A percentile compares a stretch with the other conserved stretches of the same genome.
phyloP scores from a whole-genome alignment of 257 asterid species.

The Nicotiana tomentosiformis region DNA sequence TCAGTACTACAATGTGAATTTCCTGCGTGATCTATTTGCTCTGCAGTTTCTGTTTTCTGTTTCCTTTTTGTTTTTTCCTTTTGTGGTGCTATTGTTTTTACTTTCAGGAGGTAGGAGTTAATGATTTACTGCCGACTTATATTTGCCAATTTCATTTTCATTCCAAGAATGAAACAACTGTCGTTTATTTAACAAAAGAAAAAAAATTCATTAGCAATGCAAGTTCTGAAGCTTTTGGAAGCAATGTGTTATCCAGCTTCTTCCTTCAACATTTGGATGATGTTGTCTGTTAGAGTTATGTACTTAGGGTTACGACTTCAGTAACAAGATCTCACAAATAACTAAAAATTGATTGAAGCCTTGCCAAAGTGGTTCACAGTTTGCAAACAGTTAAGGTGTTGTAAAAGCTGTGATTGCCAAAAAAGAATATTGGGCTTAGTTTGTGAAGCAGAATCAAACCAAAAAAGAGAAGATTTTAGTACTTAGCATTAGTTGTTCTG shows the following conservation, averaged over 20 bases:
- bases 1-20: neutral
- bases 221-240: neutral
- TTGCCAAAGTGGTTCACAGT: neutral
- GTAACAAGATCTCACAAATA: neutral
- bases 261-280: neutral
- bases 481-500: neutral
- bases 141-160: neutral
- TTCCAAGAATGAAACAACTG: neutral
- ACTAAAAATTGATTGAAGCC: neutral
- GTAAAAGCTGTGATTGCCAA: neutral
- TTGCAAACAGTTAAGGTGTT: neutral
- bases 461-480: neutral
- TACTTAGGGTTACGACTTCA: neutral
- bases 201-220: neutral
- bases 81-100: neutral
- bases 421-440: neutral
- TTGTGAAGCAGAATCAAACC: neutral
- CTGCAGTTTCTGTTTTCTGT: neutral
- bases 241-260: neutral
- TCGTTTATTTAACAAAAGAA: neutral
- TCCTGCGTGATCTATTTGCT: neutral
- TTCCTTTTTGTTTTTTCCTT: neutral
- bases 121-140: neutral
- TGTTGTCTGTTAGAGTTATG: conserved; percentile 6
- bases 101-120: neutral